Base-by-base conservation (phyloP, 345 rosid species). In the Pugionium dolabratum region DNA sequence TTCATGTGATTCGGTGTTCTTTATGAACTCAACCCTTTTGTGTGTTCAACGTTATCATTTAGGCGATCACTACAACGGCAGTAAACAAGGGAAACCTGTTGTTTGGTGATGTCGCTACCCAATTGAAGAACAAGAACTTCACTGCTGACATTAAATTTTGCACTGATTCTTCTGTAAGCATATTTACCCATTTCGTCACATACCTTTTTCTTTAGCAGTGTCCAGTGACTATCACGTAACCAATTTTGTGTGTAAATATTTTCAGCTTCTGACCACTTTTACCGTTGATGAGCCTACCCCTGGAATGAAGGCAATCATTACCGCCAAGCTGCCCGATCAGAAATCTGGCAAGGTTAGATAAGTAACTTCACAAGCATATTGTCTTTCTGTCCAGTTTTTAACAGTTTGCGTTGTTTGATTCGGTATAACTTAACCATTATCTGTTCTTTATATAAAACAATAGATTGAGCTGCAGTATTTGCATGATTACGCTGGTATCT, bases 281-380 rank as follows among this genome's bases (percentile, higher is more conserved):
- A 91, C 97, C 2, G n/a, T 82, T 9, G 91, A 95, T 53, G 99
- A 95, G 71, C 84, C 85, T 71, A 81, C 97, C 28, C 99, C 95
- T 35, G 97, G 99, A 39, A 65, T 95, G 32, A 95, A 95, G 91
- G 56, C 91, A 9, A 89, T 95, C 67, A 44, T 91, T 60, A 89
- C 87, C 78, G 88, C 92, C 58, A 79, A 61, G 60, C 70, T 91
- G 28, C 99, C 99, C 52, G 99, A 95, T 71, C 96, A 91, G 83
- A 85, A 82, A 76, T 88, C 97, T 74, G 91, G 95, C 69, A 95
- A 89, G 95, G 99, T 75, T 43, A 11, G 11, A 7, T 30, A 40
- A 36, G 1, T 25, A 33, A 10, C 54, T 18, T 62, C 35, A 37
- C 7, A 4, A 34, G 36, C 4, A 6, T 37, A 5, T 37, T 37